Evolutionary conservation across 345 rosid genomes (phyloP).

Genomic region (Hibiscus trionum): DNA sequence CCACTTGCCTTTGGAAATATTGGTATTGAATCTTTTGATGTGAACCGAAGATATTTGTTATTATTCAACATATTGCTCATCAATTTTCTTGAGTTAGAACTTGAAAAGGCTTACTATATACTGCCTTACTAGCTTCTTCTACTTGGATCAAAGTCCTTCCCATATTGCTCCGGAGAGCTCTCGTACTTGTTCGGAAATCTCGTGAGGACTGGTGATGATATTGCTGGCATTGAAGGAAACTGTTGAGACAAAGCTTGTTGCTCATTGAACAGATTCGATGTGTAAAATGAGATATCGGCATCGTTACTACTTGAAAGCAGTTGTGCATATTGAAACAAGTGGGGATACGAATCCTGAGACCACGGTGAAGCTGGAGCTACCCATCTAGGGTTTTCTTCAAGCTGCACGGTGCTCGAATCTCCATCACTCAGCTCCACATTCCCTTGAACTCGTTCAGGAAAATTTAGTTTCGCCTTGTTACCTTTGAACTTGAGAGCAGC

Average conservation of each 20-base stretch:
- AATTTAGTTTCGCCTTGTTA: constrained; percentile 85
- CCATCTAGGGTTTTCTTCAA: constrained; percentile 11
- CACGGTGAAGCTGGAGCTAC: constrained; percentile 19
- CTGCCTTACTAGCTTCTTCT: background rate
- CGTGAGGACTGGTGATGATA: background rate
- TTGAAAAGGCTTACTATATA: background rate
- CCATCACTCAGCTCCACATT: constrained; percentile 16
- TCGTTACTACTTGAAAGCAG: constrained; percentile 64
- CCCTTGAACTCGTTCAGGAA: constrained; percentile 75
- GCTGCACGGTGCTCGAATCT: background rate
- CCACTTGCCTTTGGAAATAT: no score
- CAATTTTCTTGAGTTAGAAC: background rate
- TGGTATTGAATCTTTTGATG: no score
- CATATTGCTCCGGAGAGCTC: constrained; percentile 18
- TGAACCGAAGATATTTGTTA: no score
- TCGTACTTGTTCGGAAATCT: constrained; percentile 23
- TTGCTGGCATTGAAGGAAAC: background rate
- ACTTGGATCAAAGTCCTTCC: constrained; percentile 24
- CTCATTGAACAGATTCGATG: constrained; percentile 44
- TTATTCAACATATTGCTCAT: background rate
- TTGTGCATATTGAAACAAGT: constrained; percentile 66
- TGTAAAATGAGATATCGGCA: constrained; percentile 42
- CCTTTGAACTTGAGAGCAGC: constrained; percentile 96
- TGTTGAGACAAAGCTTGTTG: constrained; percentile 26
- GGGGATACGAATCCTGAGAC: constrained; percentile 39